phyloP scores from a whole-genome alignment of 768 basidiomycete species.

The Mycena capillaripes region DNA sequence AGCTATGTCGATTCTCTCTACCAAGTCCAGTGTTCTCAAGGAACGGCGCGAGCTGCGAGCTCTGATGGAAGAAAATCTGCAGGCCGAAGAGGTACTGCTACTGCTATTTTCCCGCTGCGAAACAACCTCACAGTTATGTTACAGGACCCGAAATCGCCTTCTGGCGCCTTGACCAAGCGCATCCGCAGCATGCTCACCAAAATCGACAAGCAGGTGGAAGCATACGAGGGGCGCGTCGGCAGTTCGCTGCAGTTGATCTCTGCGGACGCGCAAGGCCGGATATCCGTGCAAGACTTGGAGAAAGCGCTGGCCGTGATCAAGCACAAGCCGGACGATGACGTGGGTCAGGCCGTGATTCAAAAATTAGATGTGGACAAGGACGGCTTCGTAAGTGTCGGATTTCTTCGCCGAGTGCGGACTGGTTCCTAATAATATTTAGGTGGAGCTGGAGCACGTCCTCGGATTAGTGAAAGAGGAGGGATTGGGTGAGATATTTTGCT shows the following conservation, averaged over 20 bases:
- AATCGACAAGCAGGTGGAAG: constrained; percentile 92
- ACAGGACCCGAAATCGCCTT: constrained; percentile 84
- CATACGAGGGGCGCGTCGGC: constrained; percentile 91
- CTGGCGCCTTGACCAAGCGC: constrained; percentile 92
- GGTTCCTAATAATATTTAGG: constrained; percentile 5
- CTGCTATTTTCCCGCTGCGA: constrained; percentile 15
- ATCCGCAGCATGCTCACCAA: constrained; percentile 97
- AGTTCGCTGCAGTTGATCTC: constrained; percentile 89
- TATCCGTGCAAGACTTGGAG: constrained; percentile 89
- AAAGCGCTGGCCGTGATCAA: constrained; percentile 94
- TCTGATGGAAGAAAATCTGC: constrained; percentile 95
- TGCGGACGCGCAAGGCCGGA: constrained; percentile 88
- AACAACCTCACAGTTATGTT: constrained; percentile 9
- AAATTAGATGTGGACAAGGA: constrained; percentile 98
- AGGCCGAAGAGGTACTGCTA: constrained; percentile 81
- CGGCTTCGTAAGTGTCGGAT: constrained; percentile 68
- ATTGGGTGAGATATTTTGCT: constrained; percentile 63
- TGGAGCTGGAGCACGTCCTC: constrained; percentile 94
- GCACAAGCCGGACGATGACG: constrained; percentile 92
- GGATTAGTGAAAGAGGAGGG: constrained; percentile 92
- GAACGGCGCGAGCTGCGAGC: constrained; percentile 92
- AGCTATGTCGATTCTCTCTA: constrained; percentile 90
- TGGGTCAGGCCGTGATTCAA: constrained; percentile 87
- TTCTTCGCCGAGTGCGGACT: background rate
- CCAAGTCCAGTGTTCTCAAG: constrained; percentile 95